Base-by-base conservation (phyloP, 345 rosid genomes). In the Boechera divaricarpa region DNA sequence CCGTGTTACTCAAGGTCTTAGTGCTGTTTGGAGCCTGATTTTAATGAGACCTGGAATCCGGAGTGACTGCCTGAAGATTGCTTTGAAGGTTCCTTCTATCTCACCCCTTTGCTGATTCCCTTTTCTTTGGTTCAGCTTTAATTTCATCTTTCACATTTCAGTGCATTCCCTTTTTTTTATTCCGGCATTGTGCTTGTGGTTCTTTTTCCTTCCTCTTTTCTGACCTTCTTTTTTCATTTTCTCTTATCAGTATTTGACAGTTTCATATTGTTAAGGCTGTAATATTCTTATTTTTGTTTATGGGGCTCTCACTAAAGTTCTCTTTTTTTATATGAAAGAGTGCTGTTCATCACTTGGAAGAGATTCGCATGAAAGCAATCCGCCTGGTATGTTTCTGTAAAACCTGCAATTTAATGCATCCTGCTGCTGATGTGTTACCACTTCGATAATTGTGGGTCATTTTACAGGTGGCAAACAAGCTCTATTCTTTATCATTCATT, bases 1-100 rank as follows among this genome's bases (percentile, higher is more conserved):
- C 73, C 90, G 97, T 77, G 96, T 95, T 60, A 95, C 92, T 82
- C 99, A 95, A 83, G 99, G 99, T 72, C 98, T 95, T 67, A 95
- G 97, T 83, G 77, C 89, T 60, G 88, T 92, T 63, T 95, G 99
- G 99, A 91, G 84, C 79, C 86, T 92, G 80, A 91, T 95, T 82
- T 79, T 87, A 86, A 80, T 56, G 81, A 88, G 99, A 83, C 98
- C 99, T 74, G 90, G 94, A 45, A 78, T 91, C 77, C 90, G 94
- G 73, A 86, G 85, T 79, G 87, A 76, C 77, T 92, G 98, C 90
- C 83, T 95, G 85, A 89, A 87, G 76, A 88, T 95, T 83, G 92
- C 98, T 68, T 84, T 95, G 88, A 94, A 92, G 99, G 99, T 95
- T 76, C 73, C 57, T 57, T 75, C 72, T 58, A 12, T 66, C 32